These are phyloP conservation scores for Gloeostereum incarnatum DNA, from an alignment of 768 basidiomycete genomes.

Conservation along the genomic window DNA sequence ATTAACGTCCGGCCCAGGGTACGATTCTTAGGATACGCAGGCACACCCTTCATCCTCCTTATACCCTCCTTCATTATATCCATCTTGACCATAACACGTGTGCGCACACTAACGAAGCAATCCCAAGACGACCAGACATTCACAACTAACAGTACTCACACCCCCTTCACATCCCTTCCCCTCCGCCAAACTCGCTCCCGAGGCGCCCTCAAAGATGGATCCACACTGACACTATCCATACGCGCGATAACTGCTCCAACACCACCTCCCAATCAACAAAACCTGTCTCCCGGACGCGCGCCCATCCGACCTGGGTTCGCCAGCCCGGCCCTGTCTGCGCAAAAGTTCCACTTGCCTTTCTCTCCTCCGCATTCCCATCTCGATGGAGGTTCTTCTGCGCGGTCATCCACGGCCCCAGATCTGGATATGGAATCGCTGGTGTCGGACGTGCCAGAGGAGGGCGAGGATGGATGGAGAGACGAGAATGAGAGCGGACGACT, in stretches of 20 bases:
- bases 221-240: conserved; percentile 2
- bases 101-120: conserved; percentile 20
- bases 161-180: conserved; percentile 9
- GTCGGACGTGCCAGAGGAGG: not conserved
- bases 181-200: conserved; percentile 9
- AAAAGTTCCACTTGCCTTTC: conserved; percentile 13
- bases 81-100: conserved; percentile 26
- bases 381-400: conserved; percentile 3
- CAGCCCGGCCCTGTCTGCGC: conserved; percentile 10
- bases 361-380: conserved; percentile 9
- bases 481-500: not conserved
- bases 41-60: conserved; percentile 38
- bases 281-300: conserved; percentile 13
- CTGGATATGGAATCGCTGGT: not conserved
- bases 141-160: not conserved
- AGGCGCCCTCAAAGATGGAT: conserved; percentile 3
- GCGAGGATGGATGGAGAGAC: not conserved
- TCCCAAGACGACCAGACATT: conserved; percentile 1
- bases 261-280: conserved; percentile 2
- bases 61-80: conserved; percentile 47
- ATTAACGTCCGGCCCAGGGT: conserved; percentile 31
- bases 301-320: conserved; percentile 12
- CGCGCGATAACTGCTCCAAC: conserved; percentile 8
- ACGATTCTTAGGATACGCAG: conserved; percentile 56
- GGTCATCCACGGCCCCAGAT: conserved; percentile 4